Percentiles rank a stretch among this genome's conserved stretches.
These are phyloP conservation scores for Bothriochloa decipiens DNA, from an alignment of 176 grass and related monocot genomes.

Conservation along the genomic window DNA sequence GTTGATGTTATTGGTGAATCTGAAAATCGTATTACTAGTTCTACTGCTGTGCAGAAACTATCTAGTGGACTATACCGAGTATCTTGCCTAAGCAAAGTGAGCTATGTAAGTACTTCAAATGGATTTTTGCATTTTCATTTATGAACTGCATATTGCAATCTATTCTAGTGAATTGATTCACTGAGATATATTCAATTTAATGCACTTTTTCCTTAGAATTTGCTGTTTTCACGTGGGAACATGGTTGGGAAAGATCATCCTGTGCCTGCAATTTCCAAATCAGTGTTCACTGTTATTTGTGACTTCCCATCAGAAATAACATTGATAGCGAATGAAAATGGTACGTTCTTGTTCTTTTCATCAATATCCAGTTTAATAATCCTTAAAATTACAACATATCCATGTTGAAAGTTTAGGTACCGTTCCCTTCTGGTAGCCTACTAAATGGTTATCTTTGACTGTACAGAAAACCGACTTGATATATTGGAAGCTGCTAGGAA, in stretches of 20 bases:
- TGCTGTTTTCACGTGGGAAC: conserved; percentile 92
- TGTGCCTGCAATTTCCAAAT: conserved; percentile 59
- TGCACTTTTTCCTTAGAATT: conserved; percentile 60
- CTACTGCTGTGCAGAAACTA: conserved; percentile 64
- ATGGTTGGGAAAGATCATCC: conserved; percentile 84
- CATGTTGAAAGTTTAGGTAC: conserved; percentile 23
- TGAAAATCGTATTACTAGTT: conserved; percentile 39
- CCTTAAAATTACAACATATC: conserved; percentile 19
- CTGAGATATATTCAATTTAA: conserved; percentile 20
- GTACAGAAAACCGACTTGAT: conserved; percentile 71
- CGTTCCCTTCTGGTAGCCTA: not conserved
- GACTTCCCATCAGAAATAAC: conserved; percentile 75
- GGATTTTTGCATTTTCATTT: conserved; percentile 16
- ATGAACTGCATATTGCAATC: conserved; percentile 23
- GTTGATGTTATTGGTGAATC: conserved; percentile 63
- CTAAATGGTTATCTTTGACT: conserved; percentile 22
- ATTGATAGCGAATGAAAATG: conserved; percentile 98
- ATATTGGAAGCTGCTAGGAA: conserved; percentile 69
- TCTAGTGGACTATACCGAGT: conserved; percentile 62
- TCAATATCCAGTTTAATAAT: conserved; percentile 21
- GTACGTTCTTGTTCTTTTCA: conserved; percentile 57
- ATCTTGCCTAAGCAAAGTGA: conserved; percentile 70
- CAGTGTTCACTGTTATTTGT: conserved; percentile 74
- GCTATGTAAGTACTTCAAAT: conserved; percentile 75
- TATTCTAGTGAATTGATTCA: conserved; percentile 18